Evolutionary conservation across 306 rosid species (phyloP).

Genomic region (Cucumis hystrix): DNA sequence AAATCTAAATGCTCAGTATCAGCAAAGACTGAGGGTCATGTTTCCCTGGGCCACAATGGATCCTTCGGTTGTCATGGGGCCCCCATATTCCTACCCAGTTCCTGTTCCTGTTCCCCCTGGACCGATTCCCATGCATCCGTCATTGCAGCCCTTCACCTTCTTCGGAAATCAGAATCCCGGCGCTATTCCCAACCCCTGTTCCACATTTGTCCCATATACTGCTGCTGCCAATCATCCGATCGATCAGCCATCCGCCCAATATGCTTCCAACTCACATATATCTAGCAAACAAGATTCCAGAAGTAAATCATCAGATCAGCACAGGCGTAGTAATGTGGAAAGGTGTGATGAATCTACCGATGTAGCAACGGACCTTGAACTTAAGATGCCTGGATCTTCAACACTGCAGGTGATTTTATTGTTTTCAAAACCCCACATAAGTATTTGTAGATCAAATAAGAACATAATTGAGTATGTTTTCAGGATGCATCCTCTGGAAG

Average conservation of each 20-base stretch:
- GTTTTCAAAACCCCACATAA: slow-evolving; percentile 4
- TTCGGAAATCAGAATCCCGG: slow-evolving; percentile 53
- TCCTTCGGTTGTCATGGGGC: slow-evolving; percentile 57
- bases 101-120: slow-evolving; percentile 61
- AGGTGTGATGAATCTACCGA: slow-evolving; percentile 46
- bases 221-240: slow-evolving; percentile 38
- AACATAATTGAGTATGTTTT: slow-evolving; percentile 5
- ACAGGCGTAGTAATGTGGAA: slow-evolving; percentile 28
- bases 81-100: slow-evolving; percentile 63
- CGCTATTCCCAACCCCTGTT: slow-evolving; percentile 44
- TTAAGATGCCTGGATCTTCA: slow-evolving; percentile 93
- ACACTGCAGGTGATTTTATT: slow-evolving; percentile 38
- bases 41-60: slow-evolving; percentile 75
- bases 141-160: slow-evolving; percentile 62
- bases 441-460: background rate
- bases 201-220: slow-evolving; percentile 52
- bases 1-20: slow-evolving; percentile 55
- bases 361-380: slow-evolving; percentile 86
- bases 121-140: slow-evolving; percentile 59
- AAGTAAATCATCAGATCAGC: slow-evolving; percentile 41
- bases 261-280: slow-evolving; percentile 32
- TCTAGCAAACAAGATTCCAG: slow-evolving; percentile 44
- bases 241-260: slow-evolving; percentile 37
- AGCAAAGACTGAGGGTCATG: slow-evolving; percentile 63
- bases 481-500: slow-evolving; percentile 47